Evolutionary conservation across 1,284 basidiomycete genomes (phyloP).

Genomic region (Boletus sp.): DNA sequence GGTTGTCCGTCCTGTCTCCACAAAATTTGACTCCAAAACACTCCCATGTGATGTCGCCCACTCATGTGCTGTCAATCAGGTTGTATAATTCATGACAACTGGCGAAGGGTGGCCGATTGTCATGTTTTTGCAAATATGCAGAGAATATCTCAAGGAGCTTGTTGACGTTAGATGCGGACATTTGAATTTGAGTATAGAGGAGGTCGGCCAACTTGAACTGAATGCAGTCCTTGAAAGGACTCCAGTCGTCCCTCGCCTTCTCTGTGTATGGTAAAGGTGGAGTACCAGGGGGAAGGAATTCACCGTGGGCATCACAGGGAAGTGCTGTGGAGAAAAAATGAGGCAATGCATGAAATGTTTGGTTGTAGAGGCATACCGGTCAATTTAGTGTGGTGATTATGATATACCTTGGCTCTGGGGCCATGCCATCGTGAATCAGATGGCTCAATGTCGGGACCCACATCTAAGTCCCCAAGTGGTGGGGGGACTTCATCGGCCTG

Average conservation of each 20-base stretch:
- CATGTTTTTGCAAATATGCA: not conserved
- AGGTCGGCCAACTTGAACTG: not conserved
- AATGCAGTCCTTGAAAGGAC: not conserved
- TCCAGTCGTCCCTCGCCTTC: not conserved
- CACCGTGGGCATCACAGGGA: not conserved
- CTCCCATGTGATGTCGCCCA: not conserved
- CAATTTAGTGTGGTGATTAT: not conserved
- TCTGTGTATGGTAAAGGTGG: not conserved
- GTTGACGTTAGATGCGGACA: not conserved
- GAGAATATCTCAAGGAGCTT: not conserved
- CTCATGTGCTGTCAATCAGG: not conserved
- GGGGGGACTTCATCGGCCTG: no score
- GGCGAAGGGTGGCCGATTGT: not conserved
- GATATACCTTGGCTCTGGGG: not conserved
- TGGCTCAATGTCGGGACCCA: no score
- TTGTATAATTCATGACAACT: not conserved
- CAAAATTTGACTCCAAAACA: not conserved
- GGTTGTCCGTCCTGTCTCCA: not conserved
- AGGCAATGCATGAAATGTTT: no score
- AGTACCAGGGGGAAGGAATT: not conserved
- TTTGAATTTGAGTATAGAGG: not conserved
- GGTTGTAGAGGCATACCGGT: not conserved
- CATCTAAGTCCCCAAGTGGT: no score
- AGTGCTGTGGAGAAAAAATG: not conserved
- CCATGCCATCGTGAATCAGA: not conserved